Conservation (phyloP, 2,329 filamentous ascomycete genomes). For the Proliferodiscus dingleyae region DNA sequence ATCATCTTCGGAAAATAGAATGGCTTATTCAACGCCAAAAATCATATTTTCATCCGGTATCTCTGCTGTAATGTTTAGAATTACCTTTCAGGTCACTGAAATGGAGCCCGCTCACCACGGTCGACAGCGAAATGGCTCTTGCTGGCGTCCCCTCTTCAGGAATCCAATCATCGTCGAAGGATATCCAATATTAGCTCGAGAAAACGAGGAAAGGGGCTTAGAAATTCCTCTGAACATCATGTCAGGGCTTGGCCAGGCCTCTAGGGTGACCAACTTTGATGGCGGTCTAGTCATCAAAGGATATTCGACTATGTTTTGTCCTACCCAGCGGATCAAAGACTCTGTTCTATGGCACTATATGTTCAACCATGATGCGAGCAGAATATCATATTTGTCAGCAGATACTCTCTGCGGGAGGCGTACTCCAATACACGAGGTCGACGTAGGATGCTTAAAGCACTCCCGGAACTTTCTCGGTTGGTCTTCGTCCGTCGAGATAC, state of each 20-base stretch:
- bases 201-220: conserved; percentile 10
- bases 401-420: background rate
- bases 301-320: conserved; percentile 5
- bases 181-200: conserved; percentile 13
- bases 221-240: conserved; percentile 26
- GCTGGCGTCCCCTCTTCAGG: conserved; percentile 14
- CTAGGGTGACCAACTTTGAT: conserved; percentile 1
- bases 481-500: background rate
- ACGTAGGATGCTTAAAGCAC: background rate
- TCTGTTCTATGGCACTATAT: conserved; percentile 3
- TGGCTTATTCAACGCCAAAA: background rate
- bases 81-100: background rate
- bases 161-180: conserved; percentile 12
- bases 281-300: conserved; percentile 9
- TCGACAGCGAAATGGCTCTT: background rate
- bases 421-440: background rate
- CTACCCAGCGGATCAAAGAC: background rate
- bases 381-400: conserved; percentile 2
- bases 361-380: background rate
- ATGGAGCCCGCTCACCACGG: background rate
- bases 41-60: too few relatives aligned
- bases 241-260: conserved; percentile 15
- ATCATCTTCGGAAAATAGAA: background rate
- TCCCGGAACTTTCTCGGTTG: background rate
- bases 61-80: too few relatives aligned